Evolutionary conservation across 2,329 filamentous ascomycete species (phyloP).

Genomic region (Cytospora paraplurivora): DNA sequence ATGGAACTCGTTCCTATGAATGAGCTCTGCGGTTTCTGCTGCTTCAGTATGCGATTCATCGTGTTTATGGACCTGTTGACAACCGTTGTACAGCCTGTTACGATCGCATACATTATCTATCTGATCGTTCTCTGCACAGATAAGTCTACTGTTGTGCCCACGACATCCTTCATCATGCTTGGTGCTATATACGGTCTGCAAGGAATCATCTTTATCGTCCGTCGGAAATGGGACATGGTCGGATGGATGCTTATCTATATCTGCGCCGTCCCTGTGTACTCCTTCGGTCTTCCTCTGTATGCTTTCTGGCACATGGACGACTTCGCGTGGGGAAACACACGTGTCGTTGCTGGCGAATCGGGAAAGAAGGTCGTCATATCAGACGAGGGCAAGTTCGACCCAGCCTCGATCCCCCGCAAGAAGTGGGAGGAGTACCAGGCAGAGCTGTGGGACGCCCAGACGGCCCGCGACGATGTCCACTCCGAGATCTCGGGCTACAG

Average conservation of each 20-base stretch:
- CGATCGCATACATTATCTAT: constrained; percentile 85
- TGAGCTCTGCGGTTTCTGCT: constrained; percentile 98
- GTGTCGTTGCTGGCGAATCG: constrained; percentile 91
- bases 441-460: constrained; percentile 95
- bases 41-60: constrained; percentile 98
- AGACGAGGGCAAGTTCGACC: constrained; percentile 98
- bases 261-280: constrained; percentile 86
- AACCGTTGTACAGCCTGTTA: constrained; percentile 89
- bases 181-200: constrained; percentile 97
- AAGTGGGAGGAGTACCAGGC: constrained; percentile 99
- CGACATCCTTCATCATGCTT: constrained; percentile 86
- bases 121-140: constrained; percentile 73
- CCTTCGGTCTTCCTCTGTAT: constrained; percentile 86
- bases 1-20: constrained; percentile 91
- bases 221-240: constrained; percentile 99
- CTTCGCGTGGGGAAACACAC: constrained; percentile 98
- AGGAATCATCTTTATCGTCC: constrained; percentile 93
- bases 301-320: constrained; percentile 99
- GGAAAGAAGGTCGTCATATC: constrained; percentile 91
- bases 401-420: constrained; percentile 89
- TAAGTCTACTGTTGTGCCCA: constrained; percentile 67
- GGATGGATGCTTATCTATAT: constrained; percentile 99
- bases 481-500: constrained; percentile 93
- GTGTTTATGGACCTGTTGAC: constrained; percentile 93
- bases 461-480: constrained; percentile 74